Percentiles rank a stretch among this genome's conserved stretches.
Evolutionary conservation across 176 grass and related monocot genomes (phyloP).

Genomic region (Carex parvula): DNA sequence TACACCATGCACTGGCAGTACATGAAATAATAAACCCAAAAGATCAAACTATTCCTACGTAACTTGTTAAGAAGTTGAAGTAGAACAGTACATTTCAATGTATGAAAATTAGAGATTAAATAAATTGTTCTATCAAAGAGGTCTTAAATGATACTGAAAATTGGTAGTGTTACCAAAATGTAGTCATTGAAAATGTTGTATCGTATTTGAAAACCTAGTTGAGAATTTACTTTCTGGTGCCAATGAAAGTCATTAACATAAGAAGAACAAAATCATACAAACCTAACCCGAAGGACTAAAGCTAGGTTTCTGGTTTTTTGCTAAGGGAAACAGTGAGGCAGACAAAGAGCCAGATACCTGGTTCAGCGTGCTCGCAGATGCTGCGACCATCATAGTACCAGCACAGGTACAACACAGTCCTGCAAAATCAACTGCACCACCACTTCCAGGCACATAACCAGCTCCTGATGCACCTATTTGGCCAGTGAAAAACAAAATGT

Average conservation of each 20-base stretch:
- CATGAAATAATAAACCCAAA: neutral
- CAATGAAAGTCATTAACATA: neutral
- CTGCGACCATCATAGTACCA: slow-evolving; percentile 99
- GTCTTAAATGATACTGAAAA: neutral
- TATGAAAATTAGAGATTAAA: neutral
- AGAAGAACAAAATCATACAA: too few relatives aligned
- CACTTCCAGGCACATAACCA: slow-evolving; percentile 85
- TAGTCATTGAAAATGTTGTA: neutral
- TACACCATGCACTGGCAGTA: neutral
- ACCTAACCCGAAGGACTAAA: neutral
- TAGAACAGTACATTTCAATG: neutral
- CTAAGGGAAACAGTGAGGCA: neutral
- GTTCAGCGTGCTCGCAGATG: slow-evolving; percentile 92
- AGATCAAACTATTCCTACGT: neutral
- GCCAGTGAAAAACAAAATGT: too few relatives aligned
- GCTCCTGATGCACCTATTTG: slow-evolving; percentile 41
- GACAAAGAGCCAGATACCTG: slow-evolving; percentile 44
- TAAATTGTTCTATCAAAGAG: neutral
- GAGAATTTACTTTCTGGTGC: neutral
- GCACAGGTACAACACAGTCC: slow-evolving; percentile 87
- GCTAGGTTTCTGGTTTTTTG: neutral
- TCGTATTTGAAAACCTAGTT: neutral
- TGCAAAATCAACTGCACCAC: neutral
- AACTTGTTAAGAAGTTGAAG: neutral
- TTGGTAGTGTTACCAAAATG: neutral